These are phyloP conservation scores for Wilcoxina mikolae DNA, from an alignment of 495 filamentous ascomycete genomes.

Conservation along the genomic window DNA sequence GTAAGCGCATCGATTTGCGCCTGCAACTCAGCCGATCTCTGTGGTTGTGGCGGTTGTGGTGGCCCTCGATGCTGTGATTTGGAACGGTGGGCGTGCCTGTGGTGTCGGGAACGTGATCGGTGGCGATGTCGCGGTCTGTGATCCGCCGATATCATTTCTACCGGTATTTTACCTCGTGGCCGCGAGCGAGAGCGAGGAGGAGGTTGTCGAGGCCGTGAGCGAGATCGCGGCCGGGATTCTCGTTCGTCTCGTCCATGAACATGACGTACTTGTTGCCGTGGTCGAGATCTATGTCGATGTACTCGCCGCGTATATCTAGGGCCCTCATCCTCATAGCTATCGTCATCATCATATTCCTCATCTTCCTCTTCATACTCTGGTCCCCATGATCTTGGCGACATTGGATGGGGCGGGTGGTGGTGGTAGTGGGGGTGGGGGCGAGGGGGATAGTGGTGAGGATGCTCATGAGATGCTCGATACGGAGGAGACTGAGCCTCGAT, in stretches of 20 bases:
- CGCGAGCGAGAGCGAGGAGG: not conserved
- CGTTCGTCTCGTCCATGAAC: not conserved
- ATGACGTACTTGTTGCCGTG: not conserved
- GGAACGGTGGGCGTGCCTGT: not conserved
- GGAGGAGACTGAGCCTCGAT: not conserved
- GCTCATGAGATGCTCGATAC: not conserved
- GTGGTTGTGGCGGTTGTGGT: no score
- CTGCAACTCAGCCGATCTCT: not conserved
- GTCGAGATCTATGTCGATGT: not conserved
- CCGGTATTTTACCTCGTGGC: not conserved
- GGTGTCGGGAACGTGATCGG: not conserved
- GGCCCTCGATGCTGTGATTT: not conserved
- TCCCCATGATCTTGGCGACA: no score
- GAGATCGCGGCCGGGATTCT: not conserved
- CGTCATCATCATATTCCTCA: no score
- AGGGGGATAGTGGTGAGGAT: not conserved
- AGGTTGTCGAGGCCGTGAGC: not conserved
- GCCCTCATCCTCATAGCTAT: no score
- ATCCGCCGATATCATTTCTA: not conserved
- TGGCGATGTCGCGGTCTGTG: not conserved
- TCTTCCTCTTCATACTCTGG: no score
- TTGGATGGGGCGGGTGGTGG: not conserved
- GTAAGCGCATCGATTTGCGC: not conserved
- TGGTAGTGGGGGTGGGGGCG: not conserved
- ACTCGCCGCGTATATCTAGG: no score